phyloP scores from a whole-genome alignment of 2,329 filamentous ascomycete species.

The Trichoderma lentiforme region DNA sequence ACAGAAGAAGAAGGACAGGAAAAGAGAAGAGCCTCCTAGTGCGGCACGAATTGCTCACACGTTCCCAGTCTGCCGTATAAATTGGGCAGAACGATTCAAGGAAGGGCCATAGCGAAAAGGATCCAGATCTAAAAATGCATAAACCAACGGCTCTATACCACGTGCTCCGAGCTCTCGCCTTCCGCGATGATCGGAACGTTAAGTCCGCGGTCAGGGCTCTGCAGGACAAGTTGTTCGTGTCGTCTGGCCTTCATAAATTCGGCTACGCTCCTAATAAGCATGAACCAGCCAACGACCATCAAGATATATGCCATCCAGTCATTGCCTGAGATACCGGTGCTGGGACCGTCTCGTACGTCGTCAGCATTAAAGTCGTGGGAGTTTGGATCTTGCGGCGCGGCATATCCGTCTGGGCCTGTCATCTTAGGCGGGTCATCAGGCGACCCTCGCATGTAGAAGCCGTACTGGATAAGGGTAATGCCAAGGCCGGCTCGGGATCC shows the following conservation, averaged over 20 bases:
- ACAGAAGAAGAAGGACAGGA: neutral
- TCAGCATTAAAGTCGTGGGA: slow-evolving; percentile 81
- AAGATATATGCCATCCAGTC: slow-evolving; percentile 90
- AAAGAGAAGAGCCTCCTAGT: neutral
- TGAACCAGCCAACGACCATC: slow-evolving; percentile 98
- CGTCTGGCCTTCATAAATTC: slow-evolving; percentile 84
- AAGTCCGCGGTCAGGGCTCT: slow-evolving; percentile 86
- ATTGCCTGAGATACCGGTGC: slow-evolving; percentile 60
- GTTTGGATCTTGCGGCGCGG: slow-evolving; percentile 80
- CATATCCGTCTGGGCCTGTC: slow-evolving; percentile 55
- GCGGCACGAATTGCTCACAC: neutral
- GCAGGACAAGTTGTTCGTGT: slow-evolving; percentile 89
- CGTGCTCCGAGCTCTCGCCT: slow-evolving; percentile 74
- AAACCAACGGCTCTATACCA: slow-evolving; percentile 51
- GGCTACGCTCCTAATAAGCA: slow-evolving; percentile 87
- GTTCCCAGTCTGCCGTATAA: neutral
- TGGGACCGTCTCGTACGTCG: slow-evolving; percentile 52
- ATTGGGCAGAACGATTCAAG: neutral
- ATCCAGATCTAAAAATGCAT: slow-evolving; percentile 10
- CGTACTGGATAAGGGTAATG: slow-evolving; percentile 93
- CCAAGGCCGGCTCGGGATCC: slow-evolving; percentile 91
- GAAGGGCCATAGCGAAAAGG: slow-evolving; percentile 3
- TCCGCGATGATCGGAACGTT: slow-evolving; percentile 82
- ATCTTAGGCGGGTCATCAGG: slow-evolving; percentile 44
- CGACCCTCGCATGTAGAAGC: slow-evolving; percentile 85